These are phyloP conservation scores for Lentinula guzmanii DNA, from an alignment of 768 basidiomycete genomes.

Conservation along the genomic window DNA sequence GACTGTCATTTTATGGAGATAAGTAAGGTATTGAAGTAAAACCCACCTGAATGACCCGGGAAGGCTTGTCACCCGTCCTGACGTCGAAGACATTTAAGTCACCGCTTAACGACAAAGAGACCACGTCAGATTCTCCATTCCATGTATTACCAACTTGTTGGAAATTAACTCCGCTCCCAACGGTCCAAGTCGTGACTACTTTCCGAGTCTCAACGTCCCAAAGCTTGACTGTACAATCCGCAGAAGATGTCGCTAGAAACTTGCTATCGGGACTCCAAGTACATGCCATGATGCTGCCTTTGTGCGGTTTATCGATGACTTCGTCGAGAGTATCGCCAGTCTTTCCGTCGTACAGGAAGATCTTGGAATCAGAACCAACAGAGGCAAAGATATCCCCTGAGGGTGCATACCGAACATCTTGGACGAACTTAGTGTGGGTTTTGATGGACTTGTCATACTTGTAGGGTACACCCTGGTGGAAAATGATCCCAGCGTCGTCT, in stretches of 20 bases:
- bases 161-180: constrained; percentile 67
- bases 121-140: constrained; percentile 63
- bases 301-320: constrained; percentile 62
- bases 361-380: constrained; percentile 82
- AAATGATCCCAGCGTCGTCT: constrained; percentile 77
- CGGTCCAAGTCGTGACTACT: constrained; percentile 57
- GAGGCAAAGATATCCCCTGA: constrained; percentile 83
- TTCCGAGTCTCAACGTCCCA: constrained; percentile 81
- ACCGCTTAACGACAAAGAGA: constrained; percentile 81
- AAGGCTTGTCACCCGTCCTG: constrained; percentile 53
- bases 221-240: constrained; percentile 81
- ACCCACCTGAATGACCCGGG: constrained; percentile 51
- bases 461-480: constrained; percentile 86
- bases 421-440: constrained; percentile 88
- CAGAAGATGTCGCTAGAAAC: constrained; percentile 73
- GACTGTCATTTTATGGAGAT: background rate
- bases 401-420: constrained; percentile 79
- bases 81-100: constrained; percentile 80
- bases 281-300: constrained; percentile 68
- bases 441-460: constrained; percentile 88
- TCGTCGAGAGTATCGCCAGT: constrained; percentile 75
- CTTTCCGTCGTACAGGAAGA: constrained; percentile 89
- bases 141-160: constrained; percentile 92
- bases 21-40: background rate
- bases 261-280: constrained; percentile 80